Base-by-base conservation (phyloP, 768 basidiomycete species). In the Suillus placidus region DNA sequence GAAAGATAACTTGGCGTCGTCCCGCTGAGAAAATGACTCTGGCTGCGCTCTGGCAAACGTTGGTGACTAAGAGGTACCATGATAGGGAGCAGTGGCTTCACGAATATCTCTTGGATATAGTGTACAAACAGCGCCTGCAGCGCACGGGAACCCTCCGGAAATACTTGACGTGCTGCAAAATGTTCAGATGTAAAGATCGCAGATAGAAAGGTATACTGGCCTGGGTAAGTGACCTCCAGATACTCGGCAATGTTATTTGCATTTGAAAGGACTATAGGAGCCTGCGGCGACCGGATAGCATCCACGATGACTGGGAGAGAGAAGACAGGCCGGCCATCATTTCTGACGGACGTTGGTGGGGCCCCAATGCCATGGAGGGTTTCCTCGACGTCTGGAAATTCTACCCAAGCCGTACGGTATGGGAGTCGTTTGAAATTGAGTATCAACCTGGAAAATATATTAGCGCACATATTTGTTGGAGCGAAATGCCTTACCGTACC, bases 391-490 rank as follows among this genome's bases (percentile, higher is more conserved):
- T 92, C 87, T 23, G 87, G 82, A 65, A 90, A 85, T 40, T 92
- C 87, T 23, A 93, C 79, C 88, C 88, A 92, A 32, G 82, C 77
- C 0, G 91, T 93, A 49, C 82, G 83, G 72, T 92, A 90, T 0
- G 82, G 85, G 8, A 93, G 82, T 4, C 87, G 83, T 71, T 93
- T 92, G 72, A 85, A 92, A 72, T 93, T 93, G n/a, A 93, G 79
- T 52, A 91, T 86, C 60, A 91, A 85, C 56, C 90, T 91, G 51
- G 7, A 18, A n/a, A 49, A 52, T 26, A 62, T 52, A 20, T 64
- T n/a, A 16, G 45, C 10, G 14, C 63, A 56, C 35, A 13, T 9
- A 57, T 9, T 10, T 34, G 30, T 14, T 9, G 32, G 20, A 34
- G 37, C n/a, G 43, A 14, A 67, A 13, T 16, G 18, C 63, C 79